A percentile compares a stretch with the other conserved stretches of the same genome.
Conservation (phyloP, 495 filamentous ascomycete species). For the Cryomyces antarcticus region DNA sequence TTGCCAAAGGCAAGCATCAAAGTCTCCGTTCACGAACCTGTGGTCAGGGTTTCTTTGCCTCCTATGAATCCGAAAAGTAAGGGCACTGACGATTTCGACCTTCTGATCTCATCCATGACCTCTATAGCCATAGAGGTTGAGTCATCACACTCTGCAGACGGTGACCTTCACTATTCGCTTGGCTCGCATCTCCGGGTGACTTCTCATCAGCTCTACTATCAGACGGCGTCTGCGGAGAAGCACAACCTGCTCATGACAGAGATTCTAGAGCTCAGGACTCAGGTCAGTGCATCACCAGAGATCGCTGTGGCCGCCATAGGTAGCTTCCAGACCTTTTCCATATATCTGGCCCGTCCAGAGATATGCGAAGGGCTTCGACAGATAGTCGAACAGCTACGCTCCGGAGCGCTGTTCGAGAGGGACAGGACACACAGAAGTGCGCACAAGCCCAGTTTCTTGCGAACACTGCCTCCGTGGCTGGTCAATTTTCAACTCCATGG, state of each 20-base stretch:
- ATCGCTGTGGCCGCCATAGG: slow-evolving; percentile 64
- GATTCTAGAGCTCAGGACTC: slow-evolving; percentile 62
- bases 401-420: slow-evolving; percentile 40
- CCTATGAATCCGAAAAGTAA: slow-evolving; percentile 39
- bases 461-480: slow-evolving; percentile 67
- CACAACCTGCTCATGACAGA: slow-evolving; percentile 77
- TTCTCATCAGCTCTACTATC: slow-evolving; percentile 88
- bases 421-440: slow-evolving; percentile 20
- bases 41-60: slow-evolving; percentile 71
- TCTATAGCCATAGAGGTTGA: slow-evolving; percentile 83
- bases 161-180: slow-evolving; percentile 69
- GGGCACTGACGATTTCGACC: slow-evolving; percentile 53
- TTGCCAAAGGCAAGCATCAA: slow-evolving; percentile 91
- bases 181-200: slow-evolving; percentile 62
- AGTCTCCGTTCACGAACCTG: slow-evolving; percentile 88
- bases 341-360: slow-evolving; percentile 77
- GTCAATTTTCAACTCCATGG: slow-evolving; percentile 67
- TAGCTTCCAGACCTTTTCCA: slow-evolving; percentile 64
- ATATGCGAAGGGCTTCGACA: slow-evolving; percentile 83
- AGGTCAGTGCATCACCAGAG: slow-evolving; percentile 68
- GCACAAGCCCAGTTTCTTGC: slow-evolving; percentile 43
- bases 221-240: slow-evolving; percentile 57
- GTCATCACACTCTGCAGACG: slow-evolving; percentile 76
- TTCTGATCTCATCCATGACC: slow-evolving; percentile 84
- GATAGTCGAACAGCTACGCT: slow-evolving; percentile 61